phyloP scores from a whole-genome alignment of 768 basidiomycete genomes.

The Pulveroboletus sp. region DNA sequence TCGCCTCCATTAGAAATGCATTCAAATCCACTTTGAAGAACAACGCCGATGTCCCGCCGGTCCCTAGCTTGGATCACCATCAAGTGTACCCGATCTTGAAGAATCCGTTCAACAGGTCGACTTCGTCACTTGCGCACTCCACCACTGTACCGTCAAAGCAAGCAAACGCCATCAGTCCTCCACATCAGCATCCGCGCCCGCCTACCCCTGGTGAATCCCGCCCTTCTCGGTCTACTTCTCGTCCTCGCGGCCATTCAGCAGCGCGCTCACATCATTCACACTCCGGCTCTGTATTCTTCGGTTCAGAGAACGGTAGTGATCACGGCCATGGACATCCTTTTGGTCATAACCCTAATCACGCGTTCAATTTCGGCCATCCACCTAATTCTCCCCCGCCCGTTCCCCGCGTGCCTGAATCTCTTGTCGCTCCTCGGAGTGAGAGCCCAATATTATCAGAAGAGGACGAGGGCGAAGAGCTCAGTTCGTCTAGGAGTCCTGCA shows the following conservation, averaged over 20 bases:
- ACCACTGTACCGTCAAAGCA: conserved; percentile 37
- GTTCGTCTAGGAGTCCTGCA: conserved; percentile 76
- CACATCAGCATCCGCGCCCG: conserved; percentile 49
- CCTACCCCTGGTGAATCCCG: conserved; percentile 51
- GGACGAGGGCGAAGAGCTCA: conserved; percentile 58
- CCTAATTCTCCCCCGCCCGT: conserved; percentile 70
- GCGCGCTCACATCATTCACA: conserved; percentile 77
- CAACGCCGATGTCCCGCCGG: conserved; percentile 63
- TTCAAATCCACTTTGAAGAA: conserved; percentile 63
- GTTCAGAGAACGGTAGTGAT: conserved; percentile 71
- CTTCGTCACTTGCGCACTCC: conserved; percentile 63
- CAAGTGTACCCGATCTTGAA: conserved; percentile 68
- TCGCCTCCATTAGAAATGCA: conserved; percentile 82
- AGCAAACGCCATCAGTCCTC: conserved; percentile 44
- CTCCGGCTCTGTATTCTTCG: conserved; percentile 67
- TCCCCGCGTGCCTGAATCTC: conserved; percentile 67
- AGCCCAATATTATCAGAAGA: conserved; percentile 52
- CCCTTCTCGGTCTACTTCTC: conserved; percentile 34
- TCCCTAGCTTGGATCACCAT: conserved; percentile 61
- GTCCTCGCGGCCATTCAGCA: conserved; percentile 53
- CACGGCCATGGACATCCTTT: conserved; percentile 43
- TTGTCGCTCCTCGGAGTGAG: conserved; percentile 49
- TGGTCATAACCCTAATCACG: conserved; percentile 26
- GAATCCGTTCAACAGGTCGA: conserved; percentile 81
- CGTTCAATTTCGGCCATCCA: conserved; percentile 22